Percentiles rank a stretch among this genome's conserved stretches.
Evolutionary conservation across 2,329 filamentous ascomycete genomes (phyloP).

Genomic region (Verticillium tricorpus): DNA sequence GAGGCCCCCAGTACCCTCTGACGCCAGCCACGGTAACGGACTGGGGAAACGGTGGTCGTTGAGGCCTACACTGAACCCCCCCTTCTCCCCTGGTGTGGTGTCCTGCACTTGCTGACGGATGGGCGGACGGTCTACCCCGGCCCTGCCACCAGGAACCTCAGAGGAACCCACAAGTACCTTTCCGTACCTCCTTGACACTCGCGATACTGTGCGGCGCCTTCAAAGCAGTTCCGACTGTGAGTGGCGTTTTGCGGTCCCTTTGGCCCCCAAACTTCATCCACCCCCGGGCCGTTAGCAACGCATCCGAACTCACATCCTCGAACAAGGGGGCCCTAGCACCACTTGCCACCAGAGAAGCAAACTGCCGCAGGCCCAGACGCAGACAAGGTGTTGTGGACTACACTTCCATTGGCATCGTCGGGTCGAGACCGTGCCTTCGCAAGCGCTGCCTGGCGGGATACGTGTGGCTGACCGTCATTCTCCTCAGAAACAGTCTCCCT

Average conservation of each 20-base stretch:
- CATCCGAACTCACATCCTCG: not conserved
- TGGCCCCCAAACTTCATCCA: not conserved
- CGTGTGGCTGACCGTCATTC: not conserved
- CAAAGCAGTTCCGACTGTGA: not conserved
- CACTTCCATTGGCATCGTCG: not conserved
- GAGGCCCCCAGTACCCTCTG: too few relatives aligned
- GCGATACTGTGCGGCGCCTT: not conserved
- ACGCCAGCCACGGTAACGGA: not conserved
- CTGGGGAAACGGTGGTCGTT: not conserved
- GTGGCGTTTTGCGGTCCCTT: not conserved
- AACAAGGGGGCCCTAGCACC: not conserved
- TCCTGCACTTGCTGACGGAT: not conserved
- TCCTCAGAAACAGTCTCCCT: not conserved
- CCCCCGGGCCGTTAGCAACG: not conserved
- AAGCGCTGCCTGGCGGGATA: not conserved
- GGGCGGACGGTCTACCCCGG: not conserved
- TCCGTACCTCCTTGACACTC: not conserved
- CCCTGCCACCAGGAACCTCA: not conserved
- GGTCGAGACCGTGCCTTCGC: not conserved
- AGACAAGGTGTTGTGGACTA: not conserved
- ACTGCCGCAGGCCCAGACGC: not conserved
- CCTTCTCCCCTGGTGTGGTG: too few relatives aligned
- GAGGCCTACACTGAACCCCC: too few relatives aligned
- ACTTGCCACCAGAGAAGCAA: not conserved
- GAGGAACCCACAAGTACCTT: not conserved